Conservation (phyloP, 139 green algal species). For the Micractinium sp. region DNA sequence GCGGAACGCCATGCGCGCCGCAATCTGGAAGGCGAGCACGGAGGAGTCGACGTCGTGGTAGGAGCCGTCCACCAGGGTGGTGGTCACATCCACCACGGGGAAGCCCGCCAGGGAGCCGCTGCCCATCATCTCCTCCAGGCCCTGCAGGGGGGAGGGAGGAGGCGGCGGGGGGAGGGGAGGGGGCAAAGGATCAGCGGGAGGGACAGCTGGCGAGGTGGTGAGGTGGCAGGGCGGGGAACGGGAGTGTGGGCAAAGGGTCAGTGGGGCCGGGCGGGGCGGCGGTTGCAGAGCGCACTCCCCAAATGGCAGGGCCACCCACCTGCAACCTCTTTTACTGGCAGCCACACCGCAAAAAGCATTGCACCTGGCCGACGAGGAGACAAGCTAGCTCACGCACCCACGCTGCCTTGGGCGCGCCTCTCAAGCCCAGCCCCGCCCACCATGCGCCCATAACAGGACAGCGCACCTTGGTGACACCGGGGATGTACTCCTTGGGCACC, state of each 20-base stretch:
- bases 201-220: no score
- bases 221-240: no score
- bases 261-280: no score
- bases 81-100: conserved; percentile 94
- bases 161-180: neutral
- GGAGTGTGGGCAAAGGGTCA: no score
- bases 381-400: no score
- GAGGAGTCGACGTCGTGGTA: conserved; percentile 99
- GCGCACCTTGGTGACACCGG: conserved; percentile 90
- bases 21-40: conserved; percentile 97
- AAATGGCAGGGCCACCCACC: no score
- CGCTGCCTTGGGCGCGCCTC: neutral
- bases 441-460: neutral
- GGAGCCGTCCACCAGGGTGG: conserved; percentile 90
- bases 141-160: conserved; percentile 53
- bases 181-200: neutral
- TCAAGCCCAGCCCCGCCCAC: neutral
- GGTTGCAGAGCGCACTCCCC: no score
- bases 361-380: no score
- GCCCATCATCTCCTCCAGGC: conserved; percentile 95
- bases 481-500: conserved; percentile 99
- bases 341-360: neutral
- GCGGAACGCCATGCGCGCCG: conserved; percentile 74
- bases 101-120: conserved; percentile 93
- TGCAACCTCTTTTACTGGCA: neutral